Conservation (phyloP, 257 asterid genomes). For the Nicotiana undulata region DNA sequence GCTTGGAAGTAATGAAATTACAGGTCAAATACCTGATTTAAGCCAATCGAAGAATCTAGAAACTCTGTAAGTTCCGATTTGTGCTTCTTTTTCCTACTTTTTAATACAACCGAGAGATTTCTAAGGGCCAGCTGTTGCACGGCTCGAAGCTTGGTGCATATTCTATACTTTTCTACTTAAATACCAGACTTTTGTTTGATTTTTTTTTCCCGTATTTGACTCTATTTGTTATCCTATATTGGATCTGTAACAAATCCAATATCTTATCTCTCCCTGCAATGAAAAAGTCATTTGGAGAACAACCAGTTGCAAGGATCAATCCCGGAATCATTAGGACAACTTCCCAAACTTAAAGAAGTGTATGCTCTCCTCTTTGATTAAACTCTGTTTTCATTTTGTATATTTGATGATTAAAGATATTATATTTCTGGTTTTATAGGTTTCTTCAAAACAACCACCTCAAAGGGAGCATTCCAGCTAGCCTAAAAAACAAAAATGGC, state of each 20-base stretch:
- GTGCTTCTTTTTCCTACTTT: background rate
- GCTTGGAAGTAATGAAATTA: slow-evolving; percentile 64
- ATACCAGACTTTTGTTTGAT: background rate
- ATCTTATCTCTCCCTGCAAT: background rate
- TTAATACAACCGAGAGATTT: background rate
- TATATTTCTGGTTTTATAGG: slow-evolving; percentile 26
- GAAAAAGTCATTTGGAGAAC: slow-evolving; percentile 68
- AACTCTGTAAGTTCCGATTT: slow-evolving; percentile 45
- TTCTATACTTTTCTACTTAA: background rate
- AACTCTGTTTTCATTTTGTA: background rate
- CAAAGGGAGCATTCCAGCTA: slow-evolving; percentile 33
- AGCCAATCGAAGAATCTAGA: slow-evolving; percentile 42
- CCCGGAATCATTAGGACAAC: slow-evolving; percentile 46
- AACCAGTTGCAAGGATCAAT: slow-evolving; percentile 60
- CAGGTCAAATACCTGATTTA: slow-evolving; percentile 67
- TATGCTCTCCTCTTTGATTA: slow-evolving; percentile 18
- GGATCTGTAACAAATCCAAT: background rate
- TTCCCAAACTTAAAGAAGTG: slow-evolving; percentile 62
- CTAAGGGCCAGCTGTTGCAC: background rate
- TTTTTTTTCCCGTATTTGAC: background rate
- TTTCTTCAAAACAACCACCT: slow-evolving; percentile 65
- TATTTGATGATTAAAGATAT: background rate
- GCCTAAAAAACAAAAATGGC: slow-evolving; percentile 33
- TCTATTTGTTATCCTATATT: background rate
- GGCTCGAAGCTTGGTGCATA: background rate